Base-by-base conservation (phyloP, 192 early-diverging fungal genomes). In the Chytriomyces sp. region DNA sequence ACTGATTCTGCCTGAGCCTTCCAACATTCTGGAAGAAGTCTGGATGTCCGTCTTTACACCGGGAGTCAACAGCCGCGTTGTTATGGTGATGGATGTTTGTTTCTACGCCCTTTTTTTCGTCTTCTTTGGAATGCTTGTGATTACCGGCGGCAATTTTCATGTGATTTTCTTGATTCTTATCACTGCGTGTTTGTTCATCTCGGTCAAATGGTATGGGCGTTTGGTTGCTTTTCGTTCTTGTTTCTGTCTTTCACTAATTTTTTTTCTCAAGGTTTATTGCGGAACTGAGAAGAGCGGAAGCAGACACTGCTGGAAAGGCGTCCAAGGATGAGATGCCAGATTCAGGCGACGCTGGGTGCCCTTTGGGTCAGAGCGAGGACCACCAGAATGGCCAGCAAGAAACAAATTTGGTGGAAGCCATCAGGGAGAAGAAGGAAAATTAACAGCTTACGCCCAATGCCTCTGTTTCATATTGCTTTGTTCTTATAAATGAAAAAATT, bases 11-110 rank as follows among this genome's bases (percentile, higher is more conserved):
- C 73, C 73, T 28, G 64, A 75, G 35, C 18, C 73, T 13, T 24
- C 61, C 7, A 75, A 75, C 45, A 11, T 75, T 18, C 1, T 75
- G 6, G 73, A 75, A 65, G 73, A 75, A 75, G 73, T 75, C 64
- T 83, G 77, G 76, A 35, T 75, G 23, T 85, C 84, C 3, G 61
- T 85, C 61, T 83, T 85, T 57, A 83, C 77, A 6, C 84, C 84
- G 9, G 84, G 84, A 10, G 61, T 85, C 61, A 85, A 83, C 66
- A 18, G 48, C 16, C 79, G 78, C 6, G 84, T 85, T 23, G 77
- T 79, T 46, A 11, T 57, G 46, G 66, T 82, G 47, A 81, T 85
- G 75, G 82, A 85, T 61, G 18, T 83, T 63, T 79, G 71, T 64
- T 85, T 85, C 75, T 77, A 69, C 47, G 76, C 76, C 7, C 78